Evolutionary conservation across 441 rosid genomes (phyloP).

Genomic region (Syzygium syzygioides): DNA sequence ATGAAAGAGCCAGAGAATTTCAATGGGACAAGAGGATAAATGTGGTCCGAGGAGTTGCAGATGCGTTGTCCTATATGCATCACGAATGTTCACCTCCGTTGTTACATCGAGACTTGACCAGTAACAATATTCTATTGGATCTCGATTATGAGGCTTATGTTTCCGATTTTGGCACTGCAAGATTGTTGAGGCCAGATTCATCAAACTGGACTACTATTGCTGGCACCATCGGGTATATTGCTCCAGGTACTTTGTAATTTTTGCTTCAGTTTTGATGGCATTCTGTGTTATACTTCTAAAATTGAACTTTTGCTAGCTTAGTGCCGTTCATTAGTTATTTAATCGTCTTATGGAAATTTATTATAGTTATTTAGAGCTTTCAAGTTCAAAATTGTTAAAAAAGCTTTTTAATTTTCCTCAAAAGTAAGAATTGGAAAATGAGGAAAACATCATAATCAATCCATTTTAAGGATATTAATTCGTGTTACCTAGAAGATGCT

Average conservation of each 20-base stretch:
- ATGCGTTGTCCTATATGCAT: not conserved
- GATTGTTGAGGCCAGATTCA: not conserved
- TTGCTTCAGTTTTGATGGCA: not conserved
- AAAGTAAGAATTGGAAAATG: not conserved
- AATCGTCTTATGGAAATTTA: not conserved
- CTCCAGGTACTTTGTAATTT: fast-evolving
- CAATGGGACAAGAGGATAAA: not conserved
- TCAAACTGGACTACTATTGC: not conserved
- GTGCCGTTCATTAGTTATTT: not conserved
- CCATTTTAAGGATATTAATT: not conserved
- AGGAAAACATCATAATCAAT: not conserved
- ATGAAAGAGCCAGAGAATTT: not conserved
- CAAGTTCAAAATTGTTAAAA: not conserved
- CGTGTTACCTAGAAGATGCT: not conserved
- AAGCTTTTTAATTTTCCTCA: not conserved
- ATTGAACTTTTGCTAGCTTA: not conserved
- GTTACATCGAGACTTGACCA: not conserved
- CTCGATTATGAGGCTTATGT: not conserved
- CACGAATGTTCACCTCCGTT: not conserved
- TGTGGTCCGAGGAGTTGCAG: not conserved
- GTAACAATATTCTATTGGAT: not conserved
- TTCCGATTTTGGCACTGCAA: not conserved
- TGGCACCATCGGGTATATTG: not conserved
- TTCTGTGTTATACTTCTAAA: not conserved
- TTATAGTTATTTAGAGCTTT: not conserved